Evolutionary conservation across 2,329 filamentous ascomycete genomes (phyloP).

Genomic region (Corinectria fuckeliana): DNA sequence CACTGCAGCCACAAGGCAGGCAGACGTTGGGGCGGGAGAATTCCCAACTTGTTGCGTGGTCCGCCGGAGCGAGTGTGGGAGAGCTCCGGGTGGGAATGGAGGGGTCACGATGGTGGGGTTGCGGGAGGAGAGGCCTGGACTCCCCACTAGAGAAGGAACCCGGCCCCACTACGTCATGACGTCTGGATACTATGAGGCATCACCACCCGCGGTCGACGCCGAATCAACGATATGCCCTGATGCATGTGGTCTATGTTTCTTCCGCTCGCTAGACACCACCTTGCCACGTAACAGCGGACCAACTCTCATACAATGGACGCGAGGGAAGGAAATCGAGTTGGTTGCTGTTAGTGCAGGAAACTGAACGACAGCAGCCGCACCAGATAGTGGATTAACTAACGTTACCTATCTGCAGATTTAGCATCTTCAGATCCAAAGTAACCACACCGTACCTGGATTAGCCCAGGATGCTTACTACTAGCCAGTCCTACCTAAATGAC

Average conservation of each 20-base stretch:
- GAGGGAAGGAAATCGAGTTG: background rate
- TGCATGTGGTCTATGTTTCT: too few relatives aligned
- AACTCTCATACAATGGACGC: background rate
- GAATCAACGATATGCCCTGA: too few relatives aligned
- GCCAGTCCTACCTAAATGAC: background rate
- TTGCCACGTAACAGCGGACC: background rate
- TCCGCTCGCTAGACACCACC: background rate
- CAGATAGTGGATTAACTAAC: too few relatives aligned
- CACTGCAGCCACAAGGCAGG: background rate
- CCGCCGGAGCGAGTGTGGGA: constrained; percentile 13
- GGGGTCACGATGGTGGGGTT: constrained; percentile 14
- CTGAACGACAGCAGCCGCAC: too few relatives aligned
- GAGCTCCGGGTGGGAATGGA: constrained; percentile 11
- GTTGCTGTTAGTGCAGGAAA: too few relatives aligned
- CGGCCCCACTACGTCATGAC: background rate
- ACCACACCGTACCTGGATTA: background rate
- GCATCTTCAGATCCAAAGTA: background rate
- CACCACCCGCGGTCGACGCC: too few relatives aligned
- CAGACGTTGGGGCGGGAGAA: background rate
- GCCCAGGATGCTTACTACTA: background rate
- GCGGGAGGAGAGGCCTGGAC: background rate
- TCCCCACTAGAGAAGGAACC: background rate
- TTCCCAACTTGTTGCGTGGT: background rate
- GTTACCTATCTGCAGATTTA: background rate
- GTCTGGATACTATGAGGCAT: background rate